phyloP scores from a whole-genome alignment of 1,284 basidiomycete species.

The Lentinula novae-zelandiae region DNA sequence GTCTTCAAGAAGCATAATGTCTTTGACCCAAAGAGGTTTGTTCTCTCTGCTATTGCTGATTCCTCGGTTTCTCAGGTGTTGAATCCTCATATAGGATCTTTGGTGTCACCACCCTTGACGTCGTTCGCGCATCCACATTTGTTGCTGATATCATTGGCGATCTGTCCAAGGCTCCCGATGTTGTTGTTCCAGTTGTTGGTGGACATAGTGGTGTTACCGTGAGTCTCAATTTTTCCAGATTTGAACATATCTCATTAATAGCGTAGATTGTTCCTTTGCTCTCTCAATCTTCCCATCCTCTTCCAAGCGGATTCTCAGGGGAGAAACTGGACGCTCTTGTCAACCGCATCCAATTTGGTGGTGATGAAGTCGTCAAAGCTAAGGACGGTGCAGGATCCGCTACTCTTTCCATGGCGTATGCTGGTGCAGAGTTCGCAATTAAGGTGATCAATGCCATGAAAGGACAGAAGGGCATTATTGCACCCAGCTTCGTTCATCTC shows the following conservation, averaged over 20 bases:
- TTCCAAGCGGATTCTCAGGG: slow-evolving; percentile 50
- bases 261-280: slow-evolving; percentile 89
- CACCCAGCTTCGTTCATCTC: slow-evolving; percentile 85
- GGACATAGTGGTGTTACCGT: slow-evolving; percentile 95
- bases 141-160: slow-evolving; percentile 79
- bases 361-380: slow-evolving; percentile 91
- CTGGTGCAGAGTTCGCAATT: slow-evolving; percentile 81
- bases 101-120: slow-evolving; percentile 97
- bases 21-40: slow-evolving; percentile 86
- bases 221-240: slow-evolving; percentile 22
- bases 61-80: background rate
- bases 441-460: slow-evolving; percentile 83
- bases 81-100: slow-evolving; percentile 63
- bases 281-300: slow-evolving; percentile 81
- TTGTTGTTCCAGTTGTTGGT: slow-evolving; percentile 90
- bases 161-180: slow-evolving; percentile 57
- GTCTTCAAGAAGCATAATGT: slow-evolving; percentile 91
- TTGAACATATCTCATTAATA: slow-evolving; percentile 3
- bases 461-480: slow-evolving; percentile 84
- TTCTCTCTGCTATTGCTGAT: background rate
- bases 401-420: slow-evolving; percentile 89
- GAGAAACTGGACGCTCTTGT: slow-evolving; percentile 62
- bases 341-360: slow-evolving; percentile 94
- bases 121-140: slow-evolving; percentile 96
- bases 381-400: slow-evolving; percentile 87